A percentile compares a stretch with the other conserved stretches of the same genome.
These are phyloP conservation scores for Apophysomyces ossiformis DNA, from an alignment of 371 early-diverging fungal species.

Conservation along the genomic window DNA sequence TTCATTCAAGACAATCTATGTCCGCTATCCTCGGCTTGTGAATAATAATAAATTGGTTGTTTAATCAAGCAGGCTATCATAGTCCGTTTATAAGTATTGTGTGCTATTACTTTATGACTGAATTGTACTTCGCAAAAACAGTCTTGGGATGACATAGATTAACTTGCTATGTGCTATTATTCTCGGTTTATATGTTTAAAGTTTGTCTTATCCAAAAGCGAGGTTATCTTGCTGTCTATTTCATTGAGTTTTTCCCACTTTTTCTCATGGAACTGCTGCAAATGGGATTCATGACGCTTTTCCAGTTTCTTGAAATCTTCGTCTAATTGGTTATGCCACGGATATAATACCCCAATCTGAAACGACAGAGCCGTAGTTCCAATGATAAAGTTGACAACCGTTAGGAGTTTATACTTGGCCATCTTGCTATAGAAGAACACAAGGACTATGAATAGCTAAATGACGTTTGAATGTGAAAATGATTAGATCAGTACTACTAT, in stretches of 20 bases:
- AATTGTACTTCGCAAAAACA: too few species aligned
- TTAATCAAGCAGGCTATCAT: too few species aligned
- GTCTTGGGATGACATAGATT: too few species aligned
- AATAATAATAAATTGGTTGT: too few species aligned
- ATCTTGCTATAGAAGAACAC: background rate
- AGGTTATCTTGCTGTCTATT: background rate
- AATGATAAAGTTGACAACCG: background rate
- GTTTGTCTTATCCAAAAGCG: background rate
- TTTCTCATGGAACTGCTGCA: background rate
- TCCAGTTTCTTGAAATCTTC: conserved; percentile 6
- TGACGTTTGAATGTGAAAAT: background rate
- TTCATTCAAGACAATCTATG: too few species aligned
- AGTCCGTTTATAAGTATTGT: too few species aligned
- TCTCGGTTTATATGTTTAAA: background rate
- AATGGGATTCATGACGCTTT: background rate
- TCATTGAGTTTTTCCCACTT: conserved; percentile 1
- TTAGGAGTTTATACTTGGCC: background rate
- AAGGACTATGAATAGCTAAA: background rate
- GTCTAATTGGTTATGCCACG: conserved; percentile 3
- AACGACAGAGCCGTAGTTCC: conserved; percentile 1
- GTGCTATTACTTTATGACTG: too few species aligned
- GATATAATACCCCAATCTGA: background rate
- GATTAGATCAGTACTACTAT: background rate
- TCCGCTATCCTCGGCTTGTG: too few species aligned
- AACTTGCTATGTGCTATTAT: background rate